Base-by-base conservation (phyloP, 768 basidiomycete species). In the Suillus decipiens region DNA sequence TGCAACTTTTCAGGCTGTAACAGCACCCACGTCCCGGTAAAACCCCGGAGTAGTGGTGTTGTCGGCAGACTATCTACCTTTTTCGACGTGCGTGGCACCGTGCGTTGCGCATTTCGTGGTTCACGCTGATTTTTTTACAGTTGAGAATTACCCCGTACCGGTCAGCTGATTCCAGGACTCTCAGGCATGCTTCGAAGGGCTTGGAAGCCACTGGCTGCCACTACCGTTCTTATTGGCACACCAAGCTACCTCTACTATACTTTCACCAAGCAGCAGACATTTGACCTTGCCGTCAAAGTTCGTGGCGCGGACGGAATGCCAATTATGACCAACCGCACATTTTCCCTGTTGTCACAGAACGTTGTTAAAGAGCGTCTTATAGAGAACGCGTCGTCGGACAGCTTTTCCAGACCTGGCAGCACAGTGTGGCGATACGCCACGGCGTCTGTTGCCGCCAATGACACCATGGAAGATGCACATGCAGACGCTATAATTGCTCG, bases 381-480 rank as follows among this genome's bases (percentile, higher is more conserved):
- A 53, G 83, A 86, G 67, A 78, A 85, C 65, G 84, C 85, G 4
- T 78, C 77, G 3, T 75, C 76, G 19, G 77, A 84, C 60, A 77
- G 77, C 22, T 76, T 82, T 53, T 62, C 77, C 14, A 78, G 85
- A 47, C 86, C 85, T 0, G 80, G 79, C 39, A 86, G 88, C 19
- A 76, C 85, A 59, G 75, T 81, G 14, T 93, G 92, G 92, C 87
- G 83, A 67, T 89, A 89, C 75, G 83, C 89, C 55, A 96, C 90
- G 3, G 92, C 93, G 19, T 84, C 82, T 39, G 79, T 99, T 41
- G 80, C 92, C 1, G 90, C 94, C 3, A 99, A 99, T 71, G 86
- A 90, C 63, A 93, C 95, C 9, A 88, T 97, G 59, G 97, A 99
- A 76, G 97, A 99, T 72, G 88, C 94, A 31, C 84, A 89, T 66